Percentiles rank a stretch among this genome's conserved stretches.
phyloP scores from a whole-genome alignment of 1,284 basidiomycete genomes.

The Rugosomyces carneus region DNA sequence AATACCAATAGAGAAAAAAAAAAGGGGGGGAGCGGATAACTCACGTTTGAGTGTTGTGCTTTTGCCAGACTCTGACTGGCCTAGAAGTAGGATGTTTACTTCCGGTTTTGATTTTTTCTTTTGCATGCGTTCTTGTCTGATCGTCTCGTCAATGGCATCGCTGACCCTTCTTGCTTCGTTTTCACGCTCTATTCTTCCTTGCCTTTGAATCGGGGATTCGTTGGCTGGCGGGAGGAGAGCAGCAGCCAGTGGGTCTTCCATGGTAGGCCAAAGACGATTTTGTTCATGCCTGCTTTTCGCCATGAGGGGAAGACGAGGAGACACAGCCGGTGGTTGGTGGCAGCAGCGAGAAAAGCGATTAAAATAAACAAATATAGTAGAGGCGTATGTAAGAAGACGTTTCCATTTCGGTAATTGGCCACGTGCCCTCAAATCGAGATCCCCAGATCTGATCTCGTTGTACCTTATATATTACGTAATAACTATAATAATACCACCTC shows the following conservation, averaged over 20 bases:
- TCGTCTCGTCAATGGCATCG: conserved; percentile 72
- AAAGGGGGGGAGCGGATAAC: conserved; percentile 28
- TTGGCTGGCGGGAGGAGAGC: conserved; percentile 62
- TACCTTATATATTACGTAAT: neutral
- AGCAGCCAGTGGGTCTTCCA: conserved; percentile 64
- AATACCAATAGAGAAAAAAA: neutral
- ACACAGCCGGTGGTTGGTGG: conserved; percentile 13
- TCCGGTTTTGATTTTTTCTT: conserved; percentile 51
- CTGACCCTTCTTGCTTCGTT: conserved; percentile 64
- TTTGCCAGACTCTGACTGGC: conserved; percentile 79
- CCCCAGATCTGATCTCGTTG: no score
- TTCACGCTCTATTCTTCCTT: conserved; percentile 55
- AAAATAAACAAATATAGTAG: conserved; percentile 21
- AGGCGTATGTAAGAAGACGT: conserved; percentile 24
- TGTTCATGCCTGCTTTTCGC: conserved; percentile 27
- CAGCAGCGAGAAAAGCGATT: conserved; percentile 19
- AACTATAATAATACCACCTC: neutral
- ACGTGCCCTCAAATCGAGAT: conserved; percentile 24
- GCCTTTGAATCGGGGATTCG: conserved; percentile 61
- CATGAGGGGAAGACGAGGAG: conserved; percentile 23
- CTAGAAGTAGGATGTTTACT: conserved; percentile 71
- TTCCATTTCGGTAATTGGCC: conserved; percentile 24
- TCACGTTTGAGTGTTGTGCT: conserved; percentile 79
- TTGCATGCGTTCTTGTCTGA: conserved; percentile 55
- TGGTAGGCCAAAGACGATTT: conserved; percentile 35